These are phyloP conservation scores for Licmophora abbreviata DNA, from an alignment of 108 stramenopile genomes.

Conservation along the genomic window DNA sequence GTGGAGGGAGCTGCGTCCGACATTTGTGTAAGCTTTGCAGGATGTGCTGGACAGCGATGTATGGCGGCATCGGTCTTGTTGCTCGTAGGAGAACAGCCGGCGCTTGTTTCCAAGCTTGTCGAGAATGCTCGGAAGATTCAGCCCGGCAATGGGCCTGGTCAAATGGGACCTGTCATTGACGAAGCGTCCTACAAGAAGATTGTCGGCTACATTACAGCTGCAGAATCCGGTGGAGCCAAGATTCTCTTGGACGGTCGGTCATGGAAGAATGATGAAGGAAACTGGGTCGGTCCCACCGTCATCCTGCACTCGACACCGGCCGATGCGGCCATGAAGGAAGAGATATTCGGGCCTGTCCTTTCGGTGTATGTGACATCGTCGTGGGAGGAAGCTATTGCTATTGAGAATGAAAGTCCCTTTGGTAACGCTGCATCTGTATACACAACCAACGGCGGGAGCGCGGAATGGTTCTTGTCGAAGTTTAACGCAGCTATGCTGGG, in stretches of 20 bases:
- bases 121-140: constrained; percentile 62
- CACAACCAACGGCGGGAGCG: constrained; percentile 84
- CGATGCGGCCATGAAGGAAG: constrained; percentile 80
- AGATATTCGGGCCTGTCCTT: constrained; percentile 93
- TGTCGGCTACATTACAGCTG: constrained; percentile 68
- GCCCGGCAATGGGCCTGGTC: constrained; percentile 73
- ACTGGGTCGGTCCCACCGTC: constrained; percentile 91
- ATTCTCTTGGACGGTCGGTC: constrained; percentile 87
- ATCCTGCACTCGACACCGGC: constrained; percentile 56
- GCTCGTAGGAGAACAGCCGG: constrained; percentile 56
- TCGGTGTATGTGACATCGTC: constrained; percentile 60
- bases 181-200: constrained; percentile 67
- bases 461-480: constrained; percentile 84
- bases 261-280: constrained; percentile 53
- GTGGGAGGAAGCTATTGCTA: constrained; percentile 91
- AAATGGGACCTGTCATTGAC: constrained; percentile 92
- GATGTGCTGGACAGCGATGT: constrained; percentile 88
- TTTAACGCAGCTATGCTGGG: constrained; percentile 88
- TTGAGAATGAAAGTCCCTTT: constrained; percentile 92
- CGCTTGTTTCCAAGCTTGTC: constrained; percentile 53
- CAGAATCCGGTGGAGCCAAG: constrained; percentile 69
- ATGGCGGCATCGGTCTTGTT: constrained; percentile 94
- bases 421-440: constrained; percentile 96
- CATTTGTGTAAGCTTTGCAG: constrained; percentile 86
- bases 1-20: constrained; percentile 75